Evolutionary conservation across 345 rosid species (phyloP), one percentile per base, ranked within the genome.

Genomic region (Erucastrum elatum): DNA sequence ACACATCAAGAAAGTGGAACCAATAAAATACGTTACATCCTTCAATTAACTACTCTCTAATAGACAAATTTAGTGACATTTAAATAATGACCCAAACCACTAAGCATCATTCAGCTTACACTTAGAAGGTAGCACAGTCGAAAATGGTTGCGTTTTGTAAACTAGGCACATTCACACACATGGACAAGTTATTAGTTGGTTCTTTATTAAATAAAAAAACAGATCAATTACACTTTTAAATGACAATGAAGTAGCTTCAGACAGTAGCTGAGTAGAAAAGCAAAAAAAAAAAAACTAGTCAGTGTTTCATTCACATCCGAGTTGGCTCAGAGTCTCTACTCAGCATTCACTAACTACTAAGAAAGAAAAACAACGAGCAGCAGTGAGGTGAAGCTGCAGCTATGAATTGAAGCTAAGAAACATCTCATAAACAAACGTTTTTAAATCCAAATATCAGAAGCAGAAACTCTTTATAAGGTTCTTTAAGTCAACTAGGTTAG

Each of bases 401-500:
- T 51, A 77, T 12, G 70, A 70, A 49, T 26, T 62, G 25, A 62
- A 77, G 16, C 31, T 16, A 51, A 15, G 29, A 29, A 59, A 61
- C 17, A 4, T 33, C 29, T 59, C 64, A 29, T 29, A 29, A 71
- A 71, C 70, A 79, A 59, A 25, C 5, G 62, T 39, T 59, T 8
- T 8, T 4, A 33, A 59, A 67, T 72, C 82, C 37, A 72, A 66
- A 41, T 21, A 21, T 29, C 51, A 1, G 16, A 46, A 46, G 55
- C 55, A 46, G 56, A 49, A 49, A 15, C 35, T 60, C n/a, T 26
- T 44, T 61, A 35, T 8, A 8, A 74, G 60, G 30, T 51, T 7
- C 13, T 37, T 27, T 55, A 80, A 80, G 83, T 75, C 83, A 80
- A 75, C 82, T 68, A 74, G 79, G 79, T 60, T 66, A 79, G 49